phyloP scores from a whole-genome alignment of 371 early-diverging fungal genomes.

The Zancudomyces culisetae region DNA sequence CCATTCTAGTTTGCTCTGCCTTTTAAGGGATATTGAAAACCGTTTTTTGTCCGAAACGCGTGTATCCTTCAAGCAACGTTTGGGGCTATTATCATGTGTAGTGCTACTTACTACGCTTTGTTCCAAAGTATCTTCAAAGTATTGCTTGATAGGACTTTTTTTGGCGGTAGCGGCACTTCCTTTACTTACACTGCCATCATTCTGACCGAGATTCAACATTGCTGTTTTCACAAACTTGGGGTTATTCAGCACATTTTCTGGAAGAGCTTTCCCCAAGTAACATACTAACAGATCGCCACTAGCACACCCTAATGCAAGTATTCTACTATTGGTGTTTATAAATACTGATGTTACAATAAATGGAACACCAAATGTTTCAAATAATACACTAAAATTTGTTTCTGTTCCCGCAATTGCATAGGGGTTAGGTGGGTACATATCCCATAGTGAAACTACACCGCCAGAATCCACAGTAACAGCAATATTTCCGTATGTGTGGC shows the following conservation, averaged over 20 bases:
- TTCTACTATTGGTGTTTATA: neutral
- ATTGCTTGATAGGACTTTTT: too few species aligned
- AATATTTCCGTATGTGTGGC: neutral
- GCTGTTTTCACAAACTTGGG: neutral
- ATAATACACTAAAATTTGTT: neutral
- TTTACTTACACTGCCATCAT: too few species aligned
- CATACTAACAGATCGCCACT: neutral
- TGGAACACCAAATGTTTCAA: neutral
- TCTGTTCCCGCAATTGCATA: neutral
- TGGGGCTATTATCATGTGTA: too few species aligned
- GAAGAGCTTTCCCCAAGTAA: neutral
- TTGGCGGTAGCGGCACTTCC: too few species aligned
- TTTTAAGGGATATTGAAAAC: too few species aligned
- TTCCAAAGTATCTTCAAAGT: too few species aligned
- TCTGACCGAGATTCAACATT: too few species aligned
- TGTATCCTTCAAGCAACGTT: too few species aligned
- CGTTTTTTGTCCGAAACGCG: too few species aligned
- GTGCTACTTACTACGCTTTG: too few species aligned
- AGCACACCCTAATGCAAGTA: neutral
- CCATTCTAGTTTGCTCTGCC: too few species aligned
- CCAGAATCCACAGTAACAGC: neutral
- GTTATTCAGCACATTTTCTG: neutral
- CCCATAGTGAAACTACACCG: neutral
- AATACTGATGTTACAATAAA: neutral
- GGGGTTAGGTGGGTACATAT: neutral